phyloP scores from a whole-genome alignment of 2,329 filamentous ascomycete species.

The Leptoxyphium fumago region DNA sequence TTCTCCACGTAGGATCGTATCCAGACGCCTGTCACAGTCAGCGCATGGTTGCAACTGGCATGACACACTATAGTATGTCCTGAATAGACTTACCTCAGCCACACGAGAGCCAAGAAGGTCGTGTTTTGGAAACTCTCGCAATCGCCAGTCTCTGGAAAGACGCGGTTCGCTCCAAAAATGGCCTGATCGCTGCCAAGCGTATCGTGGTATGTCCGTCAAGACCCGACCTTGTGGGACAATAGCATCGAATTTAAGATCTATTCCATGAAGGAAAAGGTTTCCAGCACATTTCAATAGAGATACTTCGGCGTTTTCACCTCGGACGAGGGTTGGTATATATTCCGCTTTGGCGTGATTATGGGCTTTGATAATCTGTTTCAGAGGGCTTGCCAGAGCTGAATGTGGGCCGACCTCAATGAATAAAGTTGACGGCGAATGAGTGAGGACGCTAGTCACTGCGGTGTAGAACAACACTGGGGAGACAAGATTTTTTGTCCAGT shows the following conservation, averaged over 20 bases:
- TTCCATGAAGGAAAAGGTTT: neutral
- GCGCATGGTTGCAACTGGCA: neutral
- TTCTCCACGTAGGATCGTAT: neutral
- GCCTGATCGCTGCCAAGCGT: neutral
- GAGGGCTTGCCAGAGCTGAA: conserved; percentile 28
- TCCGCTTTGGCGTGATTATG: neutral
- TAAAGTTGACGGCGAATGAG: conserved; percentile 16
- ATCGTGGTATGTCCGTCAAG: neutral
- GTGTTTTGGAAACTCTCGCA: neutral
- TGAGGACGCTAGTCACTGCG: conserved; percentile 17
- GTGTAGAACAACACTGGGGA: conserved; percentile 30
- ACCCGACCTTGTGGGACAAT: neutral
- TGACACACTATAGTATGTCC: too few species aligned
- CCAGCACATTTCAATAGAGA: neutral
- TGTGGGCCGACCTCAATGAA: conserved; percentile 33
- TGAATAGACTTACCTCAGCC: neutral
- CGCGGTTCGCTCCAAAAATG: conserved; percentile 3
- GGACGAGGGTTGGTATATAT: neutral
- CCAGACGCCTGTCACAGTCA: neutral
- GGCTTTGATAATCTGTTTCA: conserved; percentile 18
- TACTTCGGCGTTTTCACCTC: neutral
- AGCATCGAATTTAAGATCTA: neutral
- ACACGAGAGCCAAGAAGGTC: neutral
- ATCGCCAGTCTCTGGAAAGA: conserved; percentile 1
- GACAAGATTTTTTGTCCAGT: conserved; percentile 34